Base-by-base conservation (phyloP, 2,329 filamentous ascomycete species). In the Gnomoniopsis sp. region DNA sequence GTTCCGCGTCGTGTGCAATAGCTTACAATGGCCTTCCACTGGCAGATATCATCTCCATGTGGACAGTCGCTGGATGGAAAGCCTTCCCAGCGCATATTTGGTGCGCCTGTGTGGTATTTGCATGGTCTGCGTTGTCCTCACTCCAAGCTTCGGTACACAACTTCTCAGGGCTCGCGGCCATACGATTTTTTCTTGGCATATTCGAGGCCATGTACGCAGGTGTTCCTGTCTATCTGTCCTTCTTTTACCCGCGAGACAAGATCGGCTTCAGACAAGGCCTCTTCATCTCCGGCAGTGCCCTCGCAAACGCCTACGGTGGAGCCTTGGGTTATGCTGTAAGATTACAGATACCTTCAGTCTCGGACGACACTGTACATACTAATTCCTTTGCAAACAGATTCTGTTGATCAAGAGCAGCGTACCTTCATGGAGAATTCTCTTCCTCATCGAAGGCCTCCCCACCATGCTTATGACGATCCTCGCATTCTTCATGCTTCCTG, bases 221-320 rank as follows among this genome's bases (percentile, higher is more conserved):
- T 72, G 38, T 78, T 70, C 64, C 76, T 69, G 56, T 67, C 12
- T 74, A 72, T 15, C 69, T 84, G 0, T 80, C 78, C 0, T 84
- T 84, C 68, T 85, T 86, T 72, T 88, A 87, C 65, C 76, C 81
- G 8, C 74, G 84, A 15, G 74, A 81, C 38, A 81, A 83, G 63
- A 70, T 86, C 14, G 83, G 83, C 34, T 72, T 85, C 33, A 74
- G 83, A 3, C 79, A 78, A 53, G 83, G 82, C 2, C 67, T 86
- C 22, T 87, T 85, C 62, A 64, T 80, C 14, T 75, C 76, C 21
- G 75, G 76, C 0, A 69, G 70, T 2, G 72, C 73, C 2, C 62
- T 73, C 7, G 72, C 73, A 3, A 74, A 74, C 46, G 73, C 71
- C 3, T 73, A 75, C 57, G 73, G 72, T 3, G 67, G 69, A 6